phyloP scores from a whole-genome alignment of 306 rosid genomes.

The Castanea sativa region DNA sequence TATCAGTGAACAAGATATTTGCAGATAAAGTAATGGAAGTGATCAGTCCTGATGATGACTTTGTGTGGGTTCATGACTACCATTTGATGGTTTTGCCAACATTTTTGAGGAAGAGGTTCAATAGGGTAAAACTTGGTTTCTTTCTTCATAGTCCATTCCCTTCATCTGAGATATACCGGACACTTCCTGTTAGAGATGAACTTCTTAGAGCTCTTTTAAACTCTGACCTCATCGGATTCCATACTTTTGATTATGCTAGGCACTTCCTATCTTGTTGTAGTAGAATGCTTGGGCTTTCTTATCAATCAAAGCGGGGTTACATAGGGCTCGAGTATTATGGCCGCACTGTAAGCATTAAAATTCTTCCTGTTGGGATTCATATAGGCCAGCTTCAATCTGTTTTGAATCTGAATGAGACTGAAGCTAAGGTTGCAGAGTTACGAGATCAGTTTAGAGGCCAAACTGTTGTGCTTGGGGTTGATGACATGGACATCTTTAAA shows the following conservation, averaged over 20 bases:
- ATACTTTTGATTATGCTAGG: conserved; percentile 90
- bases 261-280: conserved; percentile 90
- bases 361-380: conserved; percentile 81
- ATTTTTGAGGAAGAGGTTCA: conserved; percentile 73
- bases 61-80: conserved; percentile 91
- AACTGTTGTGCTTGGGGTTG: conserved; percentile 82
- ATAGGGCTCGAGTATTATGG: conserved; percentile 92
- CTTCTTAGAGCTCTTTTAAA: conserved; percentile 84
- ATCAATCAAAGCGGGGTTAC: conserved; percentile 88
- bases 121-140: conserved; percentile 52
- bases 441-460: conserved; percentile 53
- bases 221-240: conserved; percentile 85
- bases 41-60: conserved; percentile 66
- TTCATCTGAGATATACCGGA: conserved; percentile 66
- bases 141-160: conserved; percentile 69
- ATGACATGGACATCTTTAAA: conserved; percentile 74
- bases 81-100: conserved; percentile 93
- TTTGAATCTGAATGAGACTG: conserved; percentile 64
- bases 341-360: conserved; percentile 76
- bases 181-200: conserved; percentile 87
- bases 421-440: conserved; percentile 62
- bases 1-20: conserved; percentile 89
- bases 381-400: conserved; percentile 71
- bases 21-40: conserved; percentile 94
- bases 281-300: conserved; percentile 81